Conservation (phyloP, 148 eudicot genomes). For the Rhododendron kiyosumense region DNA sequence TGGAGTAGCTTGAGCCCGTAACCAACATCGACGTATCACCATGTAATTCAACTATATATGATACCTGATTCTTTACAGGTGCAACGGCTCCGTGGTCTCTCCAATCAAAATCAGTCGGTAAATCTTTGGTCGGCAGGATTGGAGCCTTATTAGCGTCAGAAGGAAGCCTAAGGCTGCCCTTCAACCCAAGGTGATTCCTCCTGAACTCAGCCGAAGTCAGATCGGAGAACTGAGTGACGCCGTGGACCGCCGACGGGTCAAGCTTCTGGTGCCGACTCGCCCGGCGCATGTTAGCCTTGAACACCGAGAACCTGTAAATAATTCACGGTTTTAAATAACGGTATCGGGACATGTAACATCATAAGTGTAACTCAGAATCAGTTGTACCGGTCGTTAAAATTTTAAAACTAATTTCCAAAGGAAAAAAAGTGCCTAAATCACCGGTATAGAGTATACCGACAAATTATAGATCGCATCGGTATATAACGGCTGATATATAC, state of each 20-base stretch:
- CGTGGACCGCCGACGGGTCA: constrained; percentile 56
- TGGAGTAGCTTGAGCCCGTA: not conserved
- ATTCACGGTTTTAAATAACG: not conserved
- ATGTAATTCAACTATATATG: not conserved
- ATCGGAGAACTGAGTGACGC: constrained; percentile 66
- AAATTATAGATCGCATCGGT: too few relatives aligned
- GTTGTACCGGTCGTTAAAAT: not conserved
- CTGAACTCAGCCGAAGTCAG: constrained; percentile 46
- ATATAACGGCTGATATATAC: too few relatives aligned
- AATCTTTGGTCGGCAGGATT: constrained; percentile 39
- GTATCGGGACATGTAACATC: not conserved
- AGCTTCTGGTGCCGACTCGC: constrained; percentile 48
- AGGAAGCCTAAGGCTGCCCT: constrained; percentile 33
- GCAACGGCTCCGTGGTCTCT: constrained; percentile 59
- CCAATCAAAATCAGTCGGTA: constrained; percentile 57
- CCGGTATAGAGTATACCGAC: too few relatives aligned
- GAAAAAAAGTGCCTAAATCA: too few relatives aligned
- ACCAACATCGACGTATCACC: not conserved
- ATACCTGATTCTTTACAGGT: constrained; percentile 57
- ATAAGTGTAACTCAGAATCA: not conserved
- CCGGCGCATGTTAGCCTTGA: constrained; percentile 47
- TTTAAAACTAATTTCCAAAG: too few relatives aligned
- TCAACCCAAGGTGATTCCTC: constrained; percentile 33
- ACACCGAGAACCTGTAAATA: constrained; percentile 36
- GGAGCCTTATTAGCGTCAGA: constrained; percentile 48